Percentiles rank a stretch among this genome's conserved stretches.
These are phyloP conservation scores for Grosmannia serpens DNA, from an alignment of 2,329 filamentous ascomycete genomes.

Conservation along the genomic window DNA sequence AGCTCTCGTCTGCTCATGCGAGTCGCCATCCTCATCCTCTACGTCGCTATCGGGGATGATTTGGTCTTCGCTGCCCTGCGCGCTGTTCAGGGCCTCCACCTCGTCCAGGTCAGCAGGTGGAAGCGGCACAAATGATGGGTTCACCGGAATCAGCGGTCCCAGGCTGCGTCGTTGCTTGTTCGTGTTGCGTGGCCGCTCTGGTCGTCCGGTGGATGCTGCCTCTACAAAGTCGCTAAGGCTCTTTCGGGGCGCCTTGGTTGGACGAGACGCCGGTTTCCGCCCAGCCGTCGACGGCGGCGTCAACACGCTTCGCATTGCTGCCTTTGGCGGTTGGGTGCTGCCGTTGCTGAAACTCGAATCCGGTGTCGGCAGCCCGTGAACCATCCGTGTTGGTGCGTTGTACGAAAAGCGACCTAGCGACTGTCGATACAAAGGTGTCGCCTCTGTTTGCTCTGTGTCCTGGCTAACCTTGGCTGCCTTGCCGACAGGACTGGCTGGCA, in stretches of 20 bases:
- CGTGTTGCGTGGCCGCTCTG: neutral
- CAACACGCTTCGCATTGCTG: neutral
- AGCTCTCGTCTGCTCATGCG: conserved; percentile 1
- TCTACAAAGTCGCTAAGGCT: conserved; percentile 9
- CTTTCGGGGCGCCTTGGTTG: neutral
- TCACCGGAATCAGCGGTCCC: conserved; percentile 22
- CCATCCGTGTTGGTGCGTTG: conserved; percentile 16
- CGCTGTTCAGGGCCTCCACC: conserved; percentile 36
- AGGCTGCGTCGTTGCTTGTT: conserved; percentile 12
- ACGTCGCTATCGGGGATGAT: conserved; percentile 41
- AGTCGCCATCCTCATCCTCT: conserved; percentile 24
- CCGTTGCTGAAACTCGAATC: conserved; percentile 16
- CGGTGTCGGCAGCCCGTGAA: conserved; percentile 29
- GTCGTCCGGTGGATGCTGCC: neutral
- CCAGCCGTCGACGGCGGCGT: conserved; percentile 4
- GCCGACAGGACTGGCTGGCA: conserved; percentile 7
- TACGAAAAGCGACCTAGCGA: conserved; percentile 14
- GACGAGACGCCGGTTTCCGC: neutral
- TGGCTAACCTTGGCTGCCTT: neutral
- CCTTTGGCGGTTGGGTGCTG: neutral
- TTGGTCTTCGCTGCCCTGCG: conserved; percentile 44
- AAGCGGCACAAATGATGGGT: conserved; percentile 43
- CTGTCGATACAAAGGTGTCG: conserved; percentile 3
- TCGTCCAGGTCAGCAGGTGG: conserved; percentile 43
- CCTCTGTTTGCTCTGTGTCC: neutral